Percentiles rank a stretch among this genome's conserved stretches.
These are phyloP conservation scores for Cryptomeria japonica DNA, from an alignment of 75 land plant species.

Conservation along the genomic window DNA sequence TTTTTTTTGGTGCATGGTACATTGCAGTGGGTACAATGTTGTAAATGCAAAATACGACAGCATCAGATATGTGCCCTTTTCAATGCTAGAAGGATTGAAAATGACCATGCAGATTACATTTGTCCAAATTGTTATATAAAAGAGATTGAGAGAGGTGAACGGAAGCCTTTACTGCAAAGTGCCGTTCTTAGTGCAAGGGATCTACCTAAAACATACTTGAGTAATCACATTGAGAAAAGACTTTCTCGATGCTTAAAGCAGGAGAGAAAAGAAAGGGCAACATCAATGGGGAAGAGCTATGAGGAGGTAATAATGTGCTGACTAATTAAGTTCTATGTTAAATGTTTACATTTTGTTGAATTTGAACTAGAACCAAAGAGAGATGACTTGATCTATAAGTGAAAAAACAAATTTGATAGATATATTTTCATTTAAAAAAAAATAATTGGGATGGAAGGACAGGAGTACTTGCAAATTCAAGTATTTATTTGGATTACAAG, in stretches of 20 bases:
- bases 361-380: not conserved
- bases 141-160: constrained; percentile 88
- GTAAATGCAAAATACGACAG: constrained; percentile 94
- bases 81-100: constrained; percentile 90
- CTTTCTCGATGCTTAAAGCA: constrained; percentile 66
- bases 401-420: not conserved
- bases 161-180: constrained; percentile 80
- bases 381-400: not conserved
- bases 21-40: constrained; percentile 97
- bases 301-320: constrained; percentile 64
- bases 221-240: constrained; percentile 87
- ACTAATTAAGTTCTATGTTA: not conserved
- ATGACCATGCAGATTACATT: constrained; percentile 93
- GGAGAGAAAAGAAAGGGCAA: constrained; percentile 81
- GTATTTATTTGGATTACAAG: not conserved
- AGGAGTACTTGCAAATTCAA: not conserved
- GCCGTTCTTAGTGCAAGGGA: constrained; percentile 96
- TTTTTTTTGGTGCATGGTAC: not conserved
- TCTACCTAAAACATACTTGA: constrained; percentile 82
- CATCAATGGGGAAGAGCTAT: constrained; percentile 57
- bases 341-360: not conserved
- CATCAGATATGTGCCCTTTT: constrained; percentile 97
- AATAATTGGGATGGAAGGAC: not conserved
- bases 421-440: not conserved
- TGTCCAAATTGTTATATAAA: constrained; percentile 82